phyloP scores from a whole-genome alignment of 352 stramenopile genomes.

The Globisporangium megalacanthum region DNA sequence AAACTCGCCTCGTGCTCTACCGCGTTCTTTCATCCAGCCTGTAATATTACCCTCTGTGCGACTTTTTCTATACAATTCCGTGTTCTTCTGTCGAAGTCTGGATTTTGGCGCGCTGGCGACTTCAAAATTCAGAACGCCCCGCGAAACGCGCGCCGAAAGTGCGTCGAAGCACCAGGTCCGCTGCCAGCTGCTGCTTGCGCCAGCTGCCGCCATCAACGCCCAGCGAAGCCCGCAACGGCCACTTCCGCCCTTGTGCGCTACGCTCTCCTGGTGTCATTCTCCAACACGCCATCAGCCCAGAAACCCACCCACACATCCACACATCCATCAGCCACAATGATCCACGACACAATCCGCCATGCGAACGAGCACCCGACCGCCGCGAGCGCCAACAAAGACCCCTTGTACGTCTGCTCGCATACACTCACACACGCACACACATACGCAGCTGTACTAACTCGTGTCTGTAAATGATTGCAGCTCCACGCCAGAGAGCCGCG shows the following conservation, averaged over 20 bases:
- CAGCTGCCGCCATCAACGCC: background rate
- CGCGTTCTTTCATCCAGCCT: too few relatives aligned
- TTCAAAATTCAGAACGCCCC: slow-evolving; percentile 4
- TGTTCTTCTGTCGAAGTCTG: background rate
- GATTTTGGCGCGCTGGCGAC: background rate
- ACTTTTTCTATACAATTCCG: background rate
- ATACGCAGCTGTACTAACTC: background rate
- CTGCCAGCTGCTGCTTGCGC: background rate
- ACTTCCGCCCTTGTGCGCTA: too few relatives aligned
- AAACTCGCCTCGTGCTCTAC: background rate
- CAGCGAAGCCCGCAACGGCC: background rate
- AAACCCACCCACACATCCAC: background rate
- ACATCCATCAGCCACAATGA: background rate
- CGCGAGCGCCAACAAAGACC: background rate
- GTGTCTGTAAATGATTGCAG: background rate
- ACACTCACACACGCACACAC: background rate
- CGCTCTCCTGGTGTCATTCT: background rate
- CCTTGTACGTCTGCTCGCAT: background rate
- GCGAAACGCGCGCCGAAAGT: slow-evolving; percentile 7
- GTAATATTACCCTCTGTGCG: too few relatives aligned
- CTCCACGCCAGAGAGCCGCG: slow-evolving; percentile 14
- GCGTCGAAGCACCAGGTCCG: slow-evolving; percentile 1
- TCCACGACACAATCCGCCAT: slow-evolving; percentile 5
- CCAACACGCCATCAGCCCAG: background rate
- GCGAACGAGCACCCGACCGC: background rate